A percentile compares a stretch with the other conserved stretches of the same genome.
Conservation (phyloP, 192 early-diverging fungal species). For the Funneliformis mosseae region DNA sequence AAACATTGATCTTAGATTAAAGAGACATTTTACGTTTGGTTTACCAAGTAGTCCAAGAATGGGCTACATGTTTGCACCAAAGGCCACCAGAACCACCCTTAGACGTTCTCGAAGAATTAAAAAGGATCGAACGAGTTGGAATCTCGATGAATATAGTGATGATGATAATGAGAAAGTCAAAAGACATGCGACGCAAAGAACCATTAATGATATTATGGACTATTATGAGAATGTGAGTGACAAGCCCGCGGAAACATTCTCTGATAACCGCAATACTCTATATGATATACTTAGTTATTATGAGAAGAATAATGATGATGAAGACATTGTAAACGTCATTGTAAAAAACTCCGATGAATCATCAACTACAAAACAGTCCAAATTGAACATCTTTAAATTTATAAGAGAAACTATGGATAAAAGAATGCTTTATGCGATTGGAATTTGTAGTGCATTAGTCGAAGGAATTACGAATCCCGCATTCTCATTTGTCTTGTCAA, state of each 20-base stretch:
- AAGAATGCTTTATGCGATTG: neutral
- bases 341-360: neutral
- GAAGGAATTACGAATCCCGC: constrained; percentile 19
- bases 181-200: neutral
- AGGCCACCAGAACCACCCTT: neutral
- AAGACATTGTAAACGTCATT: neutral
- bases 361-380: neutral
- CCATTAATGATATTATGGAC: neutral
- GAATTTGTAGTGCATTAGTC: constrained; percentile 1
- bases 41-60: too few species aligned
- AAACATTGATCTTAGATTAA: neutral
- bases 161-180: neutral
- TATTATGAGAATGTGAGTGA: too few species aligned
- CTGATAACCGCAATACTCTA: constrained; percentile 15
- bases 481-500: constrained; percentile 28
- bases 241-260: neutral
- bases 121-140: neutral
- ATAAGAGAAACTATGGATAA: constrained; percentile 12
- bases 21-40: neutral
- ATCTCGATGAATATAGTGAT: constrained; percentile 9
- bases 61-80: neutral
- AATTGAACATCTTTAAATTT: neutral
- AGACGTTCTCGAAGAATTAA: neutral
- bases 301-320: constrained; percentile 1
- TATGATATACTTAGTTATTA: constrained; percentile 31